phyloP scores from a whole-genome alignment of 345 rosid genomes.

The Kernera saxatilis region DNA sequence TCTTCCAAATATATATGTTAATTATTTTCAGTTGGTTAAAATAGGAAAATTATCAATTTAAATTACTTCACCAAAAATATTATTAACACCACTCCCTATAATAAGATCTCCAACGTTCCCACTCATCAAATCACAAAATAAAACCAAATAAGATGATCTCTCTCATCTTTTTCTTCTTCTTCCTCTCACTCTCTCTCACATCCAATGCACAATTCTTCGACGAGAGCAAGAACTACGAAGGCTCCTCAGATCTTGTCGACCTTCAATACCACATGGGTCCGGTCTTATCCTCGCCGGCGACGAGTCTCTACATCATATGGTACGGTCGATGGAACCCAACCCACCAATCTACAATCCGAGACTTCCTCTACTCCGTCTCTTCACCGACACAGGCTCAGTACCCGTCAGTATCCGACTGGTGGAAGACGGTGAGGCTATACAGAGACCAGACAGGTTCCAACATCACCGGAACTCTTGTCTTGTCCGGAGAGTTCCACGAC shows the following conservation, averaged over 20 bases:
- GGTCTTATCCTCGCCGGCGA: slow-evolving; percentile 66
- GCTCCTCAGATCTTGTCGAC: slow-evolving; percentile 81
- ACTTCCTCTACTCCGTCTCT: slow-evolving; percentile 66
- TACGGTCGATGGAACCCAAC: slow-evolving; percentile 71
- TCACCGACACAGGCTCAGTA: slow-evolving; percentile 39
- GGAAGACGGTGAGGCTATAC: slow-evolving; percentile 78
- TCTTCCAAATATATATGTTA: no score
- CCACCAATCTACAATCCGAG: slow-evolving; percentile 79
- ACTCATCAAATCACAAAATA: slow-evolving; percentile 3
- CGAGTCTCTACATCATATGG: slow-evolving; percentile 76
- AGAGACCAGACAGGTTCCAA: slow-evolving; percentile 79
- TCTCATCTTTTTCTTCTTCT: background rate
- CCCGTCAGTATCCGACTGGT: slow-evolving; percentile 90
- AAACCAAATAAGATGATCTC: slow-evolving; percentile 5
- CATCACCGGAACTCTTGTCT: slow-evolving; percentile 41
- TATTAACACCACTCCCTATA: background rate
- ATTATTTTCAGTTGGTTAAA: background rate
- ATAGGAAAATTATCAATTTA: background rate
- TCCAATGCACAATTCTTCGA: slow-evolving; percentile 30
- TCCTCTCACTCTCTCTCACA: slow-evolving; percentile 4
- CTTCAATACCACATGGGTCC: slow-evolving; percentile 94
- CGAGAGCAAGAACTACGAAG: slow-evolving; percentile 76
- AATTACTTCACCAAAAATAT: background rate
- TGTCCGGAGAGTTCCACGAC: slow-evolving; percentile 84
- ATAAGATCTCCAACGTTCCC: background rate